A percentile compares a stretch with the other conserved stretches of the same genome.
phyloP scores from a whole-genome alignment of 2,329 filamentous ascomycete genomes.

The Ascocoryne sarcoides region DNA sequence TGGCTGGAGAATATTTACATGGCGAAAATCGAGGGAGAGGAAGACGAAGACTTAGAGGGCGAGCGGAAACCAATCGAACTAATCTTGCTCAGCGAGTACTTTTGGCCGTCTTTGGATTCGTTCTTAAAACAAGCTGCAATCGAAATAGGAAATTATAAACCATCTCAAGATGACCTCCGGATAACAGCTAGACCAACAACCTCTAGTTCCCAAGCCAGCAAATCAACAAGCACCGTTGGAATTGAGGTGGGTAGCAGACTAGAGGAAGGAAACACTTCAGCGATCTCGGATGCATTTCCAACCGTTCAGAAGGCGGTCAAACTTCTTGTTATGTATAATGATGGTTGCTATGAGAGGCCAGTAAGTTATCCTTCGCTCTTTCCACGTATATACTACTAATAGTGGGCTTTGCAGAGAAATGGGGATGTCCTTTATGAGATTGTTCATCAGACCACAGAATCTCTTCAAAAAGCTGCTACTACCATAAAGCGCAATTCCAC shows the following conservation, averaged over 20 bases:
- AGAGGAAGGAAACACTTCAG: conserved; percentile 37
- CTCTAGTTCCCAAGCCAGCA: neutral
- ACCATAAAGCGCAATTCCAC: conserved; percentile 56
- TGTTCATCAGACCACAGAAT: conserved; percentile 80
- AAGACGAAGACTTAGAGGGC: conserved; percentile 19
- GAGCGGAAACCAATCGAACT: conserved; percentile 20
- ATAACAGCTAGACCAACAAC: conserved; percentile 6
- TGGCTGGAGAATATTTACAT: conserved; percentile 27
- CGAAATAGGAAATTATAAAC: conserved; percentile 26
- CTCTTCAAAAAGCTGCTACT: conserved; percentile 67
- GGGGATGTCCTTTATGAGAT: conserved; percentile 65
- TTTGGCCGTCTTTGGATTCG: conserved; percentile 25
- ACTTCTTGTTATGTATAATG: conserved; percentile 51
- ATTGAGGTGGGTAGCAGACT: neutral
- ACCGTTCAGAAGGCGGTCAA: conserved; percentile 50
- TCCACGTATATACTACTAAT: neutral
- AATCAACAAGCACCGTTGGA: neutral
- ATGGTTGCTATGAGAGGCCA: conserved; percentile 25
- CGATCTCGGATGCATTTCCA: conserved; percentile 49
- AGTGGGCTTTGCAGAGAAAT: conserved; percentile 11
- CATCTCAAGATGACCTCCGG: conserved; percentile 22
- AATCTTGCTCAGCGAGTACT: conserved; percentile 22
- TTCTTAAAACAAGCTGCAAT: conserved; percentile 25
- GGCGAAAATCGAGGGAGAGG: conserved; percentile 18
- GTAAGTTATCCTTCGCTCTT: conserved; percentile 14